Percentiles rank a stretch among this genome's conserved stretches.
Evolutionary conservation across 768 basidiomycete species (phyloP).

Genomic region (Harrya chromipes): DNA sequence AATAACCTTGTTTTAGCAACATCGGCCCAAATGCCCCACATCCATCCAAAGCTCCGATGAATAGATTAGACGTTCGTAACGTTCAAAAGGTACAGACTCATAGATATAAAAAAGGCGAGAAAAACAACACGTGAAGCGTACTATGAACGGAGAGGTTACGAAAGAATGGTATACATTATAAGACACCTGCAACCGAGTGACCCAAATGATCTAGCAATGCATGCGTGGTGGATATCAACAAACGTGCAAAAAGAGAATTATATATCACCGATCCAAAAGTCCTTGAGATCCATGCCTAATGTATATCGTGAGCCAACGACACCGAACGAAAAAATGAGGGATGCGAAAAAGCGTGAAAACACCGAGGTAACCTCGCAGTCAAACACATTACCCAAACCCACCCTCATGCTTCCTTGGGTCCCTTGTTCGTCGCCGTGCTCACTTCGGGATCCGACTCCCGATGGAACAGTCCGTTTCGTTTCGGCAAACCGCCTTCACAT

Average conservation of each 20-base stretch:
- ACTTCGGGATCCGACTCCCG: constrained; percentile 32
- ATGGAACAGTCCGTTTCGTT: constrained; percentile 28
- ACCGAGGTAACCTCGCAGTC: background rate
- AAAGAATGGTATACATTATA: constrained; percentile 18
- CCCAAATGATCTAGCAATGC: constrained; percentile 24
- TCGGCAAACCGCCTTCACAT: constrained; percentile 24
- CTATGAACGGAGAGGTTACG: background rate
- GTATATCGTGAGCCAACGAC: constrained; percentile 10
- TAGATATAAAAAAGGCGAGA: constrained; percentile 4
- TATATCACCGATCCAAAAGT: constrained; percentile 4
- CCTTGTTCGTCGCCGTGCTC: constrained; percentile 22
- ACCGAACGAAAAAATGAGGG: background rate
- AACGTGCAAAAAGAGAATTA: constrained; percentile 1
- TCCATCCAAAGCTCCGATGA: background rate
- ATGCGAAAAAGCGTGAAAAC: constrained; percentile 5
- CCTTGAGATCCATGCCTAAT: constrained; percentile 11
- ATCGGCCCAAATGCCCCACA: too few relatives aligned
- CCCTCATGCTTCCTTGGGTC: constrained; percentile 21
- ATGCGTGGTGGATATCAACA: constrained; percentile 23
- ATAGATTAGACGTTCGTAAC: constrained; percentile 18
- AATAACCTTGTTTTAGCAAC: too few relatives aligned
- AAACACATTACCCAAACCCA: constrained; percentile 9
- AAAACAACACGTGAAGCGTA: background rate
- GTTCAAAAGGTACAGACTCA: constrained; percentile 14
- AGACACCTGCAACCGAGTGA: constrained; percentile 4